These are phyloP conservation scores for Ceratocystis lukuohia DNA, from an alignment of 2,329 filamentous ascomycete genomes.

Conservation along the genomic window DNA sequence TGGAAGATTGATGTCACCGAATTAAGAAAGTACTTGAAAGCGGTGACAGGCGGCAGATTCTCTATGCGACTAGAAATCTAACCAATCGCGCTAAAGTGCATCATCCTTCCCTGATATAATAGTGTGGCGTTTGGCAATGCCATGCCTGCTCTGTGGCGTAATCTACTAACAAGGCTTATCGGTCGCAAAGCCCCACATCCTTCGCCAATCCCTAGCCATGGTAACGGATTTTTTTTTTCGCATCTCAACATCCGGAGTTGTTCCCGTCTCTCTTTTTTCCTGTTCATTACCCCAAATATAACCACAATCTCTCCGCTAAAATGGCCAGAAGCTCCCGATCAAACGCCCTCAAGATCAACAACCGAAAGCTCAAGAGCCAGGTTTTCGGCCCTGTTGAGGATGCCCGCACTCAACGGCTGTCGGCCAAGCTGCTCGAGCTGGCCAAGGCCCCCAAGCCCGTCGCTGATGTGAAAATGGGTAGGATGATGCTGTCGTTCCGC, in stretches of 20 bases:
- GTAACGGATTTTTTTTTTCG: conserved; percentile 23
- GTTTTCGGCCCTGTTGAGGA: conserved; percentile 75
- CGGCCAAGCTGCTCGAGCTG: conserved; percentile 71
- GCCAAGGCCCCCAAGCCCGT: conserved; percentile 60
- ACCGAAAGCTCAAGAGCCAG: conserved; percentile 60
- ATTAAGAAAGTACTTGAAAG: conserved; percentile 5
- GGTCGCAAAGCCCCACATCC: conserved; percentile 12
- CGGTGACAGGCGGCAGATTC: conserved; percentile 6
- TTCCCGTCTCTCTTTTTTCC: neutral
- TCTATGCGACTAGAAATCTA: conserved; percentile 7
- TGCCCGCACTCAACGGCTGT: conserved; percentile 69
- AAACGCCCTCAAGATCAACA: conserved; percentile 70
- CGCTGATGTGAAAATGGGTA: conserved; percentile 38
- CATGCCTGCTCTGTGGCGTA: conserved; percentile 1
- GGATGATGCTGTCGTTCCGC: neutral
- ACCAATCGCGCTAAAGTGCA: too few relatives aligned
- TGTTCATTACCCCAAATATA: neutral
- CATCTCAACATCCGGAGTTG: neutral
- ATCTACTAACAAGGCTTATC: conserved; percentile 12
- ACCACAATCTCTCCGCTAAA: conserved; percentile 23
- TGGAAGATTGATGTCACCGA: conserved; percentile 15
- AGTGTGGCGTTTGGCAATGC: neutral
- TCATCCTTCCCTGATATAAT: too few relatives aligned
- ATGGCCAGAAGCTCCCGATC: conserved; percentile 86
- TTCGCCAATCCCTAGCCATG: conserved; percentile 17